Evolutionary conservation across 129 eudicot genomes (phyloP).

Genomic region (Silybum marianum): DNA sequence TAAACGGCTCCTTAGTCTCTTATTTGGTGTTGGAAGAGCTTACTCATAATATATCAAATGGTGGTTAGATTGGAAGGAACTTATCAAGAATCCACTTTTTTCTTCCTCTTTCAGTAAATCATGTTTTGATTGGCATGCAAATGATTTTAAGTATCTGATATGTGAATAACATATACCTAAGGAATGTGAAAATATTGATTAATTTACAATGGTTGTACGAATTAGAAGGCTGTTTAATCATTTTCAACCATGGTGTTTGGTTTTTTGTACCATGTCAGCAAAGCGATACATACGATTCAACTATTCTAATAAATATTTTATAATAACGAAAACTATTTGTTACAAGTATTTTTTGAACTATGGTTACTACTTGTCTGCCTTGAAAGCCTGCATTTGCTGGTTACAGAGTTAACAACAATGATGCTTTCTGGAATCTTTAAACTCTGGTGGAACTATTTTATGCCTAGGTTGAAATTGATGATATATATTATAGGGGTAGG

Average conservation of each 20-base stretch:
- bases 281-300: neutral
- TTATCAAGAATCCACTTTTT: neutral
- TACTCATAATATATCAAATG: neutral
- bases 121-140: neutral
- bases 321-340: neutral
- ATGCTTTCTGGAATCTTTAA: neutral
- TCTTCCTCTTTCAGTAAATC: neutral
- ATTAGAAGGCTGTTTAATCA: neutral
- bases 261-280: neutral
- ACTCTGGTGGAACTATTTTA: neutral
- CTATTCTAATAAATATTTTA: neutral
- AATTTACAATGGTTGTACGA: neutral
- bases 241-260: neutral
- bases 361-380: neutral
- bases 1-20: too few species aligned
- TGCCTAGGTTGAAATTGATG: neutral
- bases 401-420: neutral
- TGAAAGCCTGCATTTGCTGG: neutral
- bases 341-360: neutral
- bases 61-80: neutral
- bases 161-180: neutral
- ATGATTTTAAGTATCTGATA: conserved; percentile 2
- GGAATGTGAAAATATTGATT: neutral
- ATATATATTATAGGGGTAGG: too few species aligned
- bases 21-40: neutral